Conservation (phyloP, 169 alveolate genomes). For the Blepharisma undulans region DNA sequence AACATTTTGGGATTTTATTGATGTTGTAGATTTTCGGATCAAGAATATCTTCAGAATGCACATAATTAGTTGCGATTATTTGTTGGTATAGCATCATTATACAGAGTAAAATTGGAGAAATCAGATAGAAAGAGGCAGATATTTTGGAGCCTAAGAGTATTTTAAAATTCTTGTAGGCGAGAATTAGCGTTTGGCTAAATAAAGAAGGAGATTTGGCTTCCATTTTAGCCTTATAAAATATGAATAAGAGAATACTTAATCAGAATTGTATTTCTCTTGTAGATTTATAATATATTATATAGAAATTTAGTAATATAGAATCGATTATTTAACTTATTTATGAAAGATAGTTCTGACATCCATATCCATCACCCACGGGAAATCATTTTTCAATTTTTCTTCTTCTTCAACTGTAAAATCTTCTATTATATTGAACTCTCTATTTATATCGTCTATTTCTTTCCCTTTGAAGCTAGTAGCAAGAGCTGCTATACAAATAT, state of each 20-base stretch:
- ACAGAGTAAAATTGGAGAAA: not conserved
- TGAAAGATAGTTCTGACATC: not conserved
- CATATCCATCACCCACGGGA: not conserved
- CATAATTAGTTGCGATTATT: not conserved
- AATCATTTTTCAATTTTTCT: not conserved
- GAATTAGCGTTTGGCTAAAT: not conserved
- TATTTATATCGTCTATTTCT: slow-evolving; percentile 49
- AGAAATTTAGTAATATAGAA: too few relatives aligned
- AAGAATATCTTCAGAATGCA: not conserved
- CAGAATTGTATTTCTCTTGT: not conserved
- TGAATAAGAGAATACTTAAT: not conserved
- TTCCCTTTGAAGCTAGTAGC: slow-evolving; percentile 51
- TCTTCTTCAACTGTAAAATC: slow-evolving; percentile 49
- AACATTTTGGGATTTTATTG: slow-evolving; percentile 30
- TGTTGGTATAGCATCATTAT: not conserved
- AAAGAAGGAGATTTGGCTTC: not conserved
- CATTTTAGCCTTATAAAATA: not conserved
- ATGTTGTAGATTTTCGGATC: not conserved
- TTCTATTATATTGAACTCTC: slow-evolving; percentile 42
- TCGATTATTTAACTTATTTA: not conserved
- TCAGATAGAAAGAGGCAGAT: not conserved
- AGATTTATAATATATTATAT: too few relatives aligned
- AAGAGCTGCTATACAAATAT: slow-evolving; percentile 49
- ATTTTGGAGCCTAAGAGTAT: not conserved
- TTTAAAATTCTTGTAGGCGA: not conserved